Evolutionary conservation across 2,329 filamentous ascomycete genomes (phyloP).

Genomic region (Colletotrichum caudatum): DNA sequence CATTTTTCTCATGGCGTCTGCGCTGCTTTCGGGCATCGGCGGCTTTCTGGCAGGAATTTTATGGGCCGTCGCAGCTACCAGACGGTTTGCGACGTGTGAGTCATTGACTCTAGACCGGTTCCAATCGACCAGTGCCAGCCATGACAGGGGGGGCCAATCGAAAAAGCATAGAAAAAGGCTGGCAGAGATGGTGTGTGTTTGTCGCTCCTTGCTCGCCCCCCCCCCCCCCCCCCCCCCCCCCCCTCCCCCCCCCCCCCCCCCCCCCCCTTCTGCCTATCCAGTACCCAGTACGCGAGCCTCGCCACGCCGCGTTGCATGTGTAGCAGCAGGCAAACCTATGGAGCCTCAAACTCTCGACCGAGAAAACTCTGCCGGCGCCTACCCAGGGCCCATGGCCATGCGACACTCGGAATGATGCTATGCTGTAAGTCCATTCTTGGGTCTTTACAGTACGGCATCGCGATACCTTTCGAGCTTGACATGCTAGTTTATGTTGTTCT

Average conservation of each 20-base stretch:
- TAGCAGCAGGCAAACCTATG: slow-evolving; percentile 8
- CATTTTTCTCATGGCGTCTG: slow-evolving; percentile 21
- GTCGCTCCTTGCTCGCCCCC: slow-evolving; percentile 1
- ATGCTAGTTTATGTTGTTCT: background rate
- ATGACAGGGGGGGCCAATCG: slow-evolving; percentile 7
- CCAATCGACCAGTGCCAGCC: slow-evolving; percentile 33
- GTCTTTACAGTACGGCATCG: background rate
- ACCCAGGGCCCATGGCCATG: background rate
- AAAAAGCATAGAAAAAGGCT: slow-evolving; percentile 36
- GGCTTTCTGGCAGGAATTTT: slow-evolving; percentile 32
- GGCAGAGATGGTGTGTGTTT: slow-evolving; percentile 32
- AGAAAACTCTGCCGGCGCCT: slow-evolving; percentile 38
- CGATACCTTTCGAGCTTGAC: background rate
- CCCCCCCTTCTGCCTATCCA: slow-evolving; percentile 4
- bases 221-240: background rate
- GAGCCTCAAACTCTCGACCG: slow-evolving; percentile 28
- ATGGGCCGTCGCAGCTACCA: slow-evolving; percentile 36
- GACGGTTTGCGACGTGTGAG: slow-evolving; percentile 42
- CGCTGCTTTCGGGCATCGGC: slow-evolving; percentile 38
- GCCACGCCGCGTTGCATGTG: slow-evolving; percentile 36
- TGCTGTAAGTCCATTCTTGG: background rate
- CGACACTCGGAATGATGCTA: background rate
- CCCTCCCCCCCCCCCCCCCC: background rate
- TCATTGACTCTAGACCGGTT: slow-evolving; percentile 40
- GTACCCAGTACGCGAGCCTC: slow-evolving; percentile 35